A percentile compares a stretch with the other conserved stretches of the same genome.
phyloP scores from a whole-genome alignment of 108 stramenopile genomes.

The Fragilaria crotonensis region DNA sequence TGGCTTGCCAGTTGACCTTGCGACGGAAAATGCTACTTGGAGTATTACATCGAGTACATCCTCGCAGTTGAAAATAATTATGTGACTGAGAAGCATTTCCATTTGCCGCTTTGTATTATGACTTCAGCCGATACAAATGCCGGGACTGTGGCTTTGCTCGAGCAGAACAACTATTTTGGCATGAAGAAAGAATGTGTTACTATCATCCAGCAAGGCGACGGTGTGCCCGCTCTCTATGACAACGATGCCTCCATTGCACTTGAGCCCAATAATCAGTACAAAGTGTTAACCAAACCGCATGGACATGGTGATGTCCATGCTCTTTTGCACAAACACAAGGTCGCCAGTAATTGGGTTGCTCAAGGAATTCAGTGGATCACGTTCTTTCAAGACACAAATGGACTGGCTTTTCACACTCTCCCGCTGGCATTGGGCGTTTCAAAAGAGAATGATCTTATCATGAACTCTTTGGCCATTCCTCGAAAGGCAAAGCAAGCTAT shows the following conservation, averaged over 20 bases:
- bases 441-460: slow-evolving; percentile 66
- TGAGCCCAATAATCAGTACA: slow-evolving; percentile 58
- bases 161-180: slow-evolving; percentile 85
- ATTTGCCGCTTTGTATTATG: slow-evolving; percentile 98
- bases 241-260: slow-evolving; percentile 87
- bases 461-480: slow-evolving; percentile 96
- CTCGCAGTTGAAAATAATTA: slow-evolving; percentile 81
- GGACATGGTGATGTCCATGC: slow-evolving; percentile 99
- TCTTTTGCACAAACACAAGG: slow-evolving; percentile 81
- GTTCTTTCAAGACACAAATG: slow-evolving; percentile 99
- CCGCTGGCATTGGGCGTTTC: slow-evolving; percentile 92
- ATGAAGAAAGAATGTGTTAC: slow-evolving; percentile 82
- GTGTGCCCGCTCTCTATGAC: slow-evolving; percentile 89
- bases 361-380: slow-evolving; percentile 84
- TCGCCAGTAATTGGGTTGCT: slow-evolving; percentile 70
- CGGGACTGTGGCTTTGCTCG: slow-evolving; percentile 72
- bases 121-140: slow-evolving; percentile 92
- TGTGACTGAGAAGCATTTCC: slow-evolving; percentile 23
- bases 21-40: slow-evolving; percentile 81
- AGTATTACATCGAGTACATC: slow-evolving; percentile 90
- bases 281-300: slow-evolving; percentile 95
- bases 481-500: slow-evolving; percentile 96
- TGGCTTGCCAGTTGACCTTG: slow-evolving; percentile 87
- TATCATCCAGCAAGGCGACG: slow-evolving; percentile 93
- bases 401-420: slow-evolving; percentile 89